Percentiles rank a stretch among this genome's conserved stretches.
Conservation (phyloP, 1,284 basidiomycete species). For the Puccinia novopanici region DNA sequence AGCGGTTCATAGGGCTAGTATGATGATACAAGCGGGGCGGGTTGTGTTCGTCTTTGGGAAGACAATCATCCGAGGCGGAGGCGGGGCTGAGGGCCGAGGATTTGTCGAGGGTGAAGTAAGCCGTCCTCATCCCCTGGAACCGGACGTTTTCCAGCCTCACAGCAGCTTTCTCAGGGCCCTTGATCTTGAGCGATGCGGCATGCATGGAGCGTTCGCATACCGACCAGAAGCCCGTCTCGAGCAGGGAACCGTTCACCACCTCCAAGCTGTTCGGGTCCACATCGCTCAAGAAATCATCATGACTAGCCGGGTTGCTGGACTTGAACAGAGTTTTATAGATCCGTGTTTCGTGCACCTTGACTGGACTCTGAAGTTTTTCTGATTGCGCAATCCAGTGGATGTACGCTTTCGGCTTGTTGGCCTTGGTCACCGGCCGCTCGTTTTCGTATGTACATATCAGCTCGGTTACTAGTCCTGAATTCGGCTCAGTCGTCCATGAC, state of each 20-base stretch:
- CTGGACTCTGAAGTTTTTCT: slow-evolving; percentile 73
- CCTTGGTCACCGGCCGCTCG: slow-evolving; percentile 62
- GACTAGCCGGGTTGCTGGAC: slow-evolving; percentile 79
- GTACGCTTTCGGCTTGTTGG: slow-evolving; percentile 84
- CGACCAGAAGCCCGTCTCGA: slow-evolving; percentile 87
- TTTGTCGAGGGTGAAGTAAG: slow-evolving; percentile 91
- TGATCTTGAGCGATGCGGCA: slow-evolving; percentile 66
- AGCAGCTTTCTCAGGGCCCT: not conserved
- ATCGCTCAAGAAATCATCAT: slow-evolving; percentile 72
- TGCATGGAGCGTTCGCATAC: slow-evolving; percentile 72
- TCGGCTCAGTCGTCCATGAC: slow-evolving; percentile 75
- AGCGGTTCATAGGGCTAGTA: slow-evolving; percentile 63
- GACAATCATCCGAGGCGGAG: not conserved
- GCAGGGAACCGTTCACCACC: slow-evolving; percentile 74
- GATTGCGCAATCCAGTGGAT: slow-evolving; percentile 98
- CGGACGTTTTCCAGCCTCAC: slow-evolving; percentile 89
- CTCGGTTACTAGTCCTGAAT: slow-evolving; percentile 73
- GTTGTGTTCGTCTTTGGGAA: too few species aligned
- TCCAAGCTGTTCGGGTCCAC: slow-evolving; percentile 79
- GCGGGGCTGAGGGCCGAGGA: slow-evolving; percentile 68
- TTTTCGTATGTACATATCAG: slow-evolving; percentile 75
- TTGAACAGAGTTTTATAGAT: slow-evolving; percentile 94
- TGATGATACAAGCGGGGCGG: not conserved
- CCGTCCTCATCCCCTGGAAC: slow-evolving; percentile 94
- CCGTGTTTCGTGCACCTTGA: slow-evolving; percentile 82